Conservation (phyloP, 371 early-diverging fungal species). For the Apophysomyces variabilis region DNA sequence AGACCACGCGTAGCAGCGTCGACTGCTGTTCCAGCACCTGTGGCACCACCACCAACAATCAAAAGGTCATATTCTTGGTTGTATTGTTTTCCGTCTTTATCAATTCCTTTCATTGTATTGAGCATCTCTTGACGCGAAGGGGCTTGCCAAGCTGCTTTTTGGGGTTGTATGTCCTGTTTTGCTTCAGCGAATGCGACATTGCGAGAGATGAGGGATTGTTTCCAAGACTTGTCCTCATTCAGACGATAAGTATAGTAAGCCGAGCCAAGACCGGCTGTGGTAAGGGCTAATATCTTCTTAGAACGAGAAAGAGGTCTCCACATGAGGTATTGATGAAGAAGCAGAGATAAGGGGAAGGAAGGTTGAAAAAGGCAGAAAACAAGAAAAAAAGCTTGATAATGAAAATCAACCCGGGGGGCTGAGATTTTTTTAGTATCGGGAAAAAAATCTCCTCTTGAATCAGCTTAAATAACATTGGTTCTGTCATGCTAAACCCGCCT, state of each 20-base stretch:
- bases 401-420: neutral
- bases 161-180: constrained; percentile 28
- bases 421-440: neutral
- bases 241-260: constrained; percentile 36
- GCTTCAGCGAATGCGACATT: constrained; percentile 48
- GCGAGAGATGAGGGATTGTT: constrained; percentile 25
- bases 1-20: constrained; percentile 98
- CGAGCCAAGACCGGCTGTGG: constrained; percentile 37
- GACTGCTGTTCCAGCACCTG: constrained; percentile 96
- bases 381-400: neutral
- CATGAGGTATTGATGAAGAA: constrained; percentile 24
- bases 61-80: constrained; percentile 83
- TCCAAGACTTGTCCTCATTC: constrained; percentile 12
- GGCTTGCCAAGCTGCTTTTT: constrained; percentile 71
- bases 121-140: constrained; percentile 78
- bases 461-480: constrained; percentile 3
- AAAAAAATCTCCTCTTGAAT: constrained; percentile 7
- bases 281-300: constrained; percentile 36
- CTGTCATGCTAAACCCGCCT: neutral
- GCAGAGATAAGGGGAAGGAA: neutral
- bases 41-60: constrained; percentile 98
- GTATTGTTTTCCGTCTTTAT: constrained; percentile 40
- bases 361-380: neutral
- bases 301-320: constrained; percentile 51
- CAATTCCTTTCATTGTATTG: constrained; percentile 59